These are phyloP conservation scores for Penicillium paxilli DNA, from an alignment of 495 filamentous ascomycete species.

Conservation along the genomic window DNA sequence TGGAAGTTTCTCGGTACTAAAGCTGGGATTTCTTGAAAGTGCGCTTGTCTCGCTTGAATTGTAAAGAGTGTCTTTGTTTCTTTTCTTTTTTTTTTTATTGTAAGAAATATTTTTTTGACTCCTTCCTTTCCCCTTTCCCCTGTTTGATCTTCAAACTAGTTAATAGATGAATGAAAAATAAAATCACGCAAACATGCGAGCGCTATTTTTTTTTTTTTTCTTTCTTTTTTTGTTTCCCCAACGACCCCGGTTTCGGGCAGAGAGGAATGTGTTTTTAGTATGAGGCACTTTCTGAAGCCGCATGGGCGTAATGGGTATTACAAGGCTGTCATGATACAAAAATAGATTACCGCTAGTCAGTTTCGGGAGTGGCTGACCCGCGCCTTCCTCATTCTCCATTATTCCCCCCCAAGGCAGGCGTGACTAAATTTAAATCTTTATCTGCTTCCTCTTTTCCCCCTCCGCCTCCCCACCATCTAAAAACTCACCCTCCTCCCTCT, in stretches of 20 bases:
- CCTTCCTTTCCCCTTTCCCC: too few species aligned
- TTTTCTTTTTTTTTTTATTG: not conserved
- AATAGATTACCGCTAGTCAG: slow-evolving; percentile 13
- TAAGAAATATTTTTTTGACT: too few species aligned
- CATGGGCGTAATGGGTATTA: not conserved
- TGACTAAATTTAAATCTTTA: slow-evolving; percentile 39
- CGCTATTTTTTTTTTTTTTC: slow-evolving; percentile 25
- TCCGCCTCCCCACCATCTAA: slow-evolving; percentile 25
- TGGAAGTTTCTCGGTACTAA: slow-evolving; percentile 6
- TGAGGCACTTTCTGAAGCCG: slow-evolving; percentile 17
- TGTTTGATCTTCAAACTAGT: too few species aligned
- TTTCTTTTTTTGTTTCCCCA: slow-evolving; percentile 29
- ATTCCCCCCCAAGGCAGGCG: slow-evolving; percentile 18
- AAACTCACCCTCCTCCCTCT: slow-evolving; percentile 28
- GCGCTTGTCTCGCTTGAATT: slow-evolving; percentile 11
- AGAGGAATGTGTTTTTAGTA: slow-evolving; percentile 18
- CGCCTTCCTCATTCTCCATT: slow-evolving; percentile 11
- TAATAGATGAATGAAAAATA: not conserved
- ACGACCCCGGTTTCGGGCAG: slow-evolving; percentile 28
- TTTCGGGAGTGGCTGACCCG: slow-evolving; percentile 13
- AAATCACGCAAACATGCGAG: slow-evolving; percentile 10
- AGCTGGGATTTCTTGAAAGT: not conserved
- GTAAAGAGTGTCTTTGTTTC: not conserved
- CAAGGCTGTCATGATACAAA: not conserved
- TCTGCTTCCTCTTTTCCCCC: slow-evolving; percentile 17